Percentiles rank a stretch among this genome's conserved stretches.
phyloP scores from a whole-genome alignment of 176 grass and related monocot species.

The Musa schizocarpa region DNA sequence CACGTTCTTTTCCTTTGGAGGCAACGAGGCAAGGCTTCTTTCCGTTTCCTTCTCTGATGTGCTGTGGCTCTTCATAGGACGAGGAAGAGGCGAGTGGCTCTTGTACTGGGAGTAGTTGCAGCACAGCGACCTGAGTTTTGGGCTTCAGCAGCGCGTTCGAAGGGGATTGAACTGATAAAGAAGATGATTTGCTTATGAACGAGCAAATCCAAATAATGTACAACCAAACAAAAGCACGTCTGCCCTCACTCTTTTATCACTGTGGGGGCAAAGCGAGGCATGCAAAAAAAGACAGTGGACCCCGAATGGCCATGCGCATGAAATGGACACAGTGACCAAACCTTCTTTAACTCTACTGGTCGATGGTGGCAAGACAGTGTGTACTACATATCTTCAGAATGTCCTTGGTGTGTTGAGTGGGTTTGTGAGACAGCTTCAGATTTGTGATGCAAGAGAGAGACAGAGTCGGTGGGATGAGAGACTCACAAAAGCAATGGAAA shows the following conservation, averaged over 20 bases:
- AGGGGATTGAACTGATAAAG: no score
- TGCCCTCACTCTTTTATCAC: neutral
- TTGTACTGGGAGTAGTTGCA: no score
- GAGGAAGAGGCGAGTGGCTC: no score
- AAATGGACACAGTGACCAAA: neutral
- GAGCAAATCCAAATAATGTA: neutral
- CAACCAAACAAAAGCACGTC: neutral
- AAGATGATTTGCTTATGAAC: no score
- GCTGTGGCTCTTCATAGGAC: no score
- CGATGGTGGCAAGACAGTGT: neutral
- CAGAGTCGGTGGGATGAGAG: no score
- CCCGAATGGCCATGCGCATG: neutral
- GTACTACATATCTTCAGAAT: neutral
- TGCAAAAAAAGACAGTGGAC: neutral
- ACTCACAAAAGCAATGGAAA: no score
- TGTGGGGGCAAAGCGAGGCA: neutral
- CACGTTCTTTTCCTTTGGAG: neutral
- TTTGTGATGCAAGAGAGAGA: neutral
- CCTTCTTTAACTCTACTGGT: neutral
- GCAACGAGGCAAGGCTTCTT: neutral
- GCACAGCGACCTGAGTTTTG: no score
- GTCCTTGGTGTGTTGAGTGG: neutral
- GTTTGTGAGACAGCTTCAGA: neutral
- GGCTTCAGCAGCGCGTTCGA: no score
- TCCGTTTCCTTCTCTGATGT: no score